A percentile compares a stretch with the other conserved stretches of the same genome.
Evolutionary conservation across 2,329 filamentous ascomycete genomes (phyloP).

Genomic region (Chaetothyriales sp.): DNA sequence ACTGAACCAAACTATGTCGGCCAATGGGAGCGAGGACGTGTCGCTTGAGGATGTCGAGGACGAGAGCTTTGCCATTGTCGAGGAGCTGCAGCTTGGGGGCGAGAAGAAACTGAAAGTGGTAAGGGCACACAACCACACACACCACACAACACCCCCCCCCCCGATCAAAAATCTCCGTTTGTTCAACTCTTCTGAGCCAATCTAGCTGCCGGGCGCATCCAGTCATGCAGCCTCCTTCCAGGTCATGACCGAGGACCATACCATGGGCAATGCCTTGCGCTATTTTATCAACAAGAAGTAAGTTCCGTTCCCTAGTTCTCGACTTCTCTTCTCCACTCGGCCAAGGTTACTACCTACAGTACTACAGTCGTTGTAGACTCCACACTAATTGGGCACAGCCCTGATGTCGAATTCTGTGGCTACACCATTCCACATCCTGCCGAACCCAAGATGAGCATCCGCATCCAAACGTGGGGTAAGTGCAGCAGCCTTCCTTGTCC

Average conservation of each 20-base stretch:
- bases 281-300: constrained; percentile 99
- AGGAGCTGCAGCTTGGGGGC: constrained; percentile 11
- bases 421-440: constrained; percentile 96
- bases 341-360: no score
- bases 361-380: no score
- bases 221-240: constrained; percentile 89
- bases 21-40: constrained; percentile 1
- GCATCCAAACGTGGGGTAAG: constrained; percentile 92
- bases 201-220: constrained; percentile 63
- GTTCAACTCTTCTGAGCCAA: background rate
- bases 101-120: constrained; percentile 14
- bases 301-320: no score
- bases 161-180: background rate
- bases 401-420: constrained; percentile 92
- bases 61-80: constrained; percentile 5
- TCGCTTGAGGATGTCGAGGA: constrained; percentile 1
- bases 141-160: no score
- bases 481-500: no score
- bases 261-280: constrained; percentile 79
- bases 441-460: constrained; percentile 88
- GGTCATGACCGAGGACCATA: constrained; percentile 87
- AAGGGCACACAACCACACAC: no score
- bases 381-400: constrained; percentile 37
- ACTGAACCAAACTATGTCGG: background rate
- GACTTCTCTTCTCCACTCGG: constrained; percentile 4